Percentiles rank a stretch among this genome's conserved stretches.
These are phyloP conservation scores for Tilletia indica DNA, from an alignment of 1,284 basidiomycete species.

Conservation along the genomic window DNA sequence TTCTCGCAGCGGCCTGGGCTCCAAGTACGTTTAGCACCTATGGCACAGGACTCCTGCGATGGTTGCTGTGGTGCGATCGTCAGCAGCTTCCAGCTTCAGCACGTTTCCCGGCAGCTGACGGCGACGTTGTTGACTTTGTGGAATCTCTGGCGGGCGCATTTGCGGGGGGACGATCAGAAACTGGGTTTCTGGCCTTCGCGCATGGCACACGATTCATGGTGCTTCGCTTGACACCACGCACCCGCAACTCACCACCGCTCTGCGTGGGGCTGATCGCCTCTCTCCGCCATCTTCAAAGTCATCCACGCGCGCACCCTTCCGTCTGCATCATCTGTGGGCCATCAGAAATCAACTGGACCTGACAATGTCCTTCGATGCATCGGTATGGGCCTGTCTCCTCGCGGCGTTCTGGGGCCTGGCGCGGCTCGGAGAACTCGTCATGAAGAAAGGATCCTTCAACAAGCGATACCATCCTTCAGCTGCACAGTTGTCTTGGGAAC, in stretches of 20 bases:
- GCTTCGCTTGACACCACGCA: neutral
- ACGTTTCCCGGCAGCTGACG: neutral
- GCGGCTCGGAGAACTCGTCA: neutral
- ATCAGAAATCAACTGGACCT: neutral
- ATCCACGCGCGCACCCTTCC: neutral
- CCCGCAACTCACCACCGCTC: neutral
- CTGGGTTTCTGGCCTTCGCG: neutral
- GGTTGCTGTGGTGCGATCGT: neutral
- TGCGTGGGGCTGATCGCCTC: neutral
- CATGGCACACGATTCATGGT: neutral
- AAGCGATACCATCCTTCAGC: neutral
- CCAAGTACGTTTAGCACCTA: neutral
- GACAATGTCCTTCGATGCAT: neutral
- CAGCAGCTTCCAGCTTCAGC: neutral
- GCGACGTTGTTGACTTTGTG: neutral
- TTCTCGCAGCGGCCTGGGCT: too few relatives aligned
- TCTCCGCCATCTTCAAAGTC: neutral
- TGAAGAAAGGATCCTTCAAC: neutral
- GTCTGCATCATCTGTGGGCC: neutral
- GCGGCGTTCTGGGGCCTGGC: constrained; percentile 6
- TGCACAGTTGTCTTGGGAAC: neutral
- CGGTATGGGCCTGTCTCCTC: constrained; percentile 1
- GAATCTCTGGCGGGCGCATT: neutral
- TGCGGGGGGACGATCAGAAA: neutral
- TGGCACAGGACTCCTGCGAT: constrained; percentile 3